These are phyloP conservation scores for Penicillium arizonense DNA, from an alignment of 495 filamentous ascomycete genomes.

Conservation along the genomic window DNA sequence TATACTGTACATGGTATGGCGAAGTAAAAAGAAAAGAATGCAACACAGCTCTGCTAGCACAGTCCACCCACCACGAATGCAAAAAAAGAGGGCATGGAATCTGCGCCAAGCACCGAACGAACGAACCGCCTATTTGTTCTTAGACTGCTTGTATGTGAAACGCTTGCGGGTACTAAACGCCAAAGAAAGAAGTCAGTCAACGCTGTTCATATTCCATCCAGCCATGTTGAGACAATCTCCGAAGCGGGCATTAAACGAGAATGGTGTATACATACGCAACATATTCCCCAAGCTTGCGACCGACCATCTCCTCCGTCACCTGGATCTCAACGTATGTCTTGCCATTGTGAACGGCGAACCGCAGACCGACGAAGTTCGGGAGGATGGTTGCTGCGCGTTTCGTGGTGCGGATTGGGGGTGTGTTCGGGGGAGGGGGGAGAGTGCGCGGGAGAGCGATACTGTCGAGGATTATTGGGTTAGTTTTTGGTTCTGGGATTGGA, in stretches of 20 bases:
- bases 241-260: background rate
- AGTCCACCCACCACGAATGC: background rate
- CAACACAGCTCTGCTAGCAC: background rate
- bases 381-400: slow-evolving; percentile 91
- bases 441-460: slow-evolving; percentile 45
- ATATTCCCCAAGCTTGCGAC: slow-evolving; percentile 96
- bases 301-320: slow-evolving; percentile 98
- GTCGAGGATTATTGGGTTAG: background rate
- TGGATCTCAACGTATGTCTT: slow-evolving; percentile 86
- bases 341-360: slow-evolving; percentile 93
- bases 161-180: slow-evolving; percentile 76
- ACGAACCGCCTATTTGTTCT: slow-evolving; percentile 58
- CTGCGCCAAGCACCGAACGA: slow-evolving; percentile 1
- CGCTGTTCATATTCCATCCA: background rate
- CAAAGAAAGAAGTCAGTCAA: background rate
- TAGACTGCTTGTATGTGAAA: slow-evolving; percentile 77
- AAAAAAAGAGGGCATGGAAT: background rate
- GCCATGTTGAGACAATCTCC: background rate
- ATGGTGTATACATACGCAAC: slow-evolving; percentile 64
- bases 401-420: slow-evolving; percentile 79
- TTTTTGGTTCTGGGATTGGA: background rate
- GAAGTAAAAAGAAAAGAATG: slow-evolving; percentile 13
- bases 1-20: slow-evolving; percentile 32
- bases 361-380: slow-evolving; percentile 91
- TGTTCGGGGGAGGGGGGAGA: slow-evolving; percentile 54